These are phyloP conservation scores for Sporisorium sorghi DNA, from an alignment of 1,284 basidiomycete species.

Conservation along the genomic window DNA sequence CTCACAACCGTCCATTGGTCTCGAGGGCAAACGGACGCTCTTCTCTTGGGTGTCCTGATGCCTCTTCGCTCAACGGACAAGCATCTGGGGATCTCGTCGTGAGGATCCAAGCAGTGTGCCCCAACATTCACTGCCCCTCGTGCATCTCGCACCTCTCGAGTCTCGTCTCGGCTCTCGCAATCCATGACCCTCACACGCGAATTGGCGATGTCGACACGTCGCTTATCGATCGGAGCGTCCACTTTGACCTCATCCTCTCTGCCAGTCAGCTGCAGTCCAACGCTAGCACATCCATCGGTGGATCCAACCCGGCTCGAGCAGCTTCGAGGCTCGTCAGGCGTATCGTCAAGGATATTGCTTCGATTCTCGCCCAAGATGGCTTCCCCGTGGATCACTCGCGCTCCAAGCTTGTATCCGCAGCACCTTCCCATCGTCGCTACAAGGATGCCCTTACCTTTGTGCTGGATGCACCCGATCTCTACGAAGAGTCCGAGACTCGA, in stretches of 20 bases:
- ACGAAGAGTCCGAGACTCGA: not conserved
- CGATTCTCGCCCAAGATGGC: slow-evolving; percentile 38
- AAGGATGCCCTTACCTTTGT: slow-evolving; percentile 28
- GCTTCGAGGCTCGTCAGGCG: slow-evolving; percentile 33
- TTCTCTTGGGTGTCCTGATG: not conserved
- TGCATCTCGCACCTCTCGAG: slow-evolving; percentile 69
- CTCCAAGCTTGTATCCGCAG: slow-evolving; percentile 11
- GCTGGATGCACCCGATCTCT: slow-evolving; percentile 22
- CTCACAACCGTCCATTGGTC: not conserved
- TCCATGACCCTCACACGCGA: slow-evolving; percentile 17
- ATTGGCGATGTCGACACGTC: slow-evolving; percentile 64
- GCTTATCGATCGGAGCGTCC: slow-evolving; percentile 67
- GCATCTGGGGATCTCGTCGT: slow-evolving; percentile 20
- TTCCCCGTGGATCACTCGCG: slow-evolving; percentile 47
- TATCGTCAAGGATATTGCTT: slow-evolving; percentile 29
- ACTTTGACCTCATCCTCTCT: slow-evolving; percentile 52
- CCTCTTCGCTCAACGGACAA: slow-evolving; percentile 1
- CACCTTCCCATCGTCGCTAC: slow-evolving; percentile 7
- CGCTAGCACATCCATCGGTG: slow-evolving; percentile 11
- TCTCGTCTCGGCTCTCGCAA: slow-evolving; percentile 57
- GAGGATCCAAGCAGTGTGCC: slow-evolving; percentile 32
- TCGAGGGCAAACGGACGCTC: slow-evolving; percentile 1
- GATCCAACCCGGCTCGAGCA: slow-evolving; percentile 33
- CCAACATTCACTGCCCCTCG: slow-evolving; percentile 70
- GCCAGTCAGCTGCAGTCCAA: not conserved